phyloP scores from a whole-genome alignment of 106 monocot genomes.

The Dioscorea dumetorum region DNA sequence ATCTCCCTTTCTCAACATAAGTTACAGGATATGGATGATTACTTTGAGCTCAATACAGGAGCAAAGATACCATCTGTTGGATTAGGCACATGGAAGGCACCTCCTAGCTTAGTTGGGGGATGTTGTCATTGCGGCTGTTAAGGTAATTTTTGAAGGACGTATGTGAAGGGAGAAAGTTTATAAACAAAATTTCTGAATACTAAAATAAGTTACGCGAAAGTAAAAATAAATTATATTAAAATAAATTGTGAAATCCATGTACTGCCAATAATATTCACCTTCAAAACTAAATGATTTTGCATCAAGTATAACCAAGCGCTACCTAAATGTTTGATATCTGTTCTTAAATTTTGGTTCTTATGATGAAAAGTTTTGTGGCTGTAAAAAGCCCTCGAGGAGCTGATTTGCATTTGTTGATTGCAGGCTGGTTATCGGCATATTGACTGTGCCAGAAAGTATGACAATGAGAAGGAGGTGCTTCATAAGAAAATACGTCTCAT shows the following conservation, averaged over 20 bases:
- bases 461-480: slow-evolving; percentile 37
- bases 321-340: no score
- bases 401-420: neutral
- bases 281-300: no score
- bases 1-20: no score
- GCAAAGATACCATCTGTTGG: slow-evolving; percentile 50
- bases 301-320: no score
- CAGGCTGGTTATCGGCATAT: slow-evolving; percentile 46
- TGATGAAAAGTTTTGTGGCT: no score
- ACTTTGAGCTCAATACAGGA: slow-evolving; percentile 48
- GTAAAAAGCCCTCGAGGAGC: no score
- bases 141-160: slow-evolving; percentile 12
- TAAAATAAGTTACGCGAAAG: no score
- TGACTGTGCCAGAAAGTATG: slow-evolving; percentile 30
- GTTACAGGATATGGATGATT: neutral
- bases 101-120: slow-evolving; percentile 29
- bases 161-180: no score
- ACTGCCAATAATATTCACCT: neutral
- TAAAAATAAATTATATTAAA: no score
- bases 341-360: no score
- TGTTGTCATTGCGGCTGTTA: slow-evolving; percentile 41
- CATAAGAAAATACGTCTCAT: no score
- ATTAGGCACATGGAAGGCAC: slow-evolving; percentile 52
- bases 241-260: neutral
- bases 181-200: no score